Percentiles rank a stretch among this genome's conserved stretches.
These are phyloP conservation scores for Leptomonas pyrrhocoris DNA, from an alignment of 208 protist genomes.

Conservation along the genomic window DNA sequence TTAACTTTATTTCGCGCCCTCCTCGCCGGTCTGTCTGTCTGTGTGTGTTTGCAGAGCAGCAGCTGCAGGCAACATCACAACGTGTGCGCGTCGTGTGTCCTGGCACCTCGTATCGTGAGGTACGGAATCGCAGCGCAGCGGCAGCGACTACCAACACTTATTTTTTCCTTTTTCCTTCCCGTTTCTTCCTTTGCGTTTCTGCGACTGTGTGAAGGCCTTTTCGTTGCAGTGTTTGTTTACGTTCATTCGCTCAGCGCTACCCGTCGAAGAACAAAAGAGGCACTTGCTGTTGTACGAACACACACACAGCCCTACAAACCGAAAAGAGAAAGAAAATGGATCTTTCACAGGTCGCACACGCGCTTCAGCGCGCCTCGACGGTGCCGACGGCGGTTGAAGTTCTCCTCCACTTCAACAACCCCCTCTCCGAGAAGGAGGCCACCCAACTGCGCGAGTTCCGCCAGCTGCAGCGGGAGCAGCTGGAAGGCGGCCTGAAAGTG, in stretches of 20 bases:
- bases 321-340: constrained; percentile 54
- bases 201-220: not conserved
- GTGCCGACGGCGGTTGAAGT: constrained; percentile 49
- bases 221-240: not conserved
- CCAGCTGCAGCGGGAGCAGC: constrained; percentile 48
- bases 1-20: not conserved
- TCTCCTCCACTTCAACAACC: constrained; percentile 75
- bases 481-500: constrained; percentile 63
- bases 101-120: not conserved
- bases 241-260: not conserved
- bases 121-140: not conserved
- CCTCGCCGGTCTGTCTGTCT: not conserved
- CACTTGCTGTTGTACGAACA: not conserved
- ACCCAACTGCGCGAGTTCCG: constrained; percentile 56
- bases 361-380: constrained; percentile 49
- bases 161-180: constrained; percentile 32
- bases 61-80: constrained; percentile 10
- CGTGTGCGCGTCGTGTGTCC: not conserved
- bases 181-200: constrained; percentile 13
- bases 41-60: not conserved
- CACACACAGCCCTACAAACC: not conserved
- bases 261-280: not conserved
- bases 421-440: constrained; percentile 73
- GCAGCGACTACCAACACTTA: not conserved
- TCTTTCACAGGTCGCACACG: constrained; percentile 43